Base-by-base conservation (phyloP, 345 rosid species). In the Dipteronia sinensis region DNA sequence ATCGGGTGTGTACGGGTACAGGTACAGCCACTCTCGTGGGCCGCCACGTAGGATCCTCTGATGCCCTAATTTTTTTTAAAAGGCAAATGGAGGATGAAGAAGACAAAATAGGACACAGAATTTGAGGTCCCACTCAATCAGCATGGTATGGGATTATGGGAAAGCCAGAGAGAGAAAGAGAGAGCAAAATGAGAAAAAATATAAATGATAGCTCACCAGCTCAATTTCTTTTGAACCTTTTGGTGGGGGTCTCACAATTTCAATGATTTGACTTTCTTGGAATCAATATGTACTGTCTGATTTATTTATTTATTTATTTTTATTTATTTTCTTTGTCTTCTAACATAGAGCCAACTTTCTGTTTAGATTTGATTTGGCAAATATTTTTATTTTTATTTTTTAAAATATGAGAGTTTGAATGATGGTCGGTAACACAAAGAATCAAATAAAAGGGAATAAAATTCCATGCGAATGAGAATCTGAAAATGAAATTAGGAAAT, bases 11-110 rank as follows among this genome's bases (percentile, higher is more conserved):
- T 59, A 22, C 10, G 64, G 27, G 27, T 20, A n/a, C 23, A 59
- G 4, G 23, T 59, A 59, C 15, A 79, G 55, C 65, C 47, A 2
- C 10, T 53, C 76, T 71, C 47, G 23, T 4, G 10, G 12, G 42
- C 44, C 40, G 87, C 84, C 89, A 82, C 84, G 77, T 78, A 34
- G 38, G 38, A 34, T 34, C 38, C 38, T 34, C 38, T 5, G 38
- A 10, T 42, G 10, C 46, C 46, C 46, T 34, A 42, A 2, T 9
- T 42, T 42, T 42, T 42, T 42, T 42, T 42, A 1, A 42, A 42
- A 42, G 46, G 46, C 46, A 34, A 34, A 34, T 34, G 38, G 38
- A 34, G 38, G 38, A 34, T 34, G 46, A 42, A 42, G 46, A 59
- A 12, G 55, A 40, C 23, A 20, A 40, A 20, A 9, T 42, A 9